Base-by-base conservation (phyloP, 2,329 filamentous ascomycete genomes). In the Aureobasidium sp. region DNA sequence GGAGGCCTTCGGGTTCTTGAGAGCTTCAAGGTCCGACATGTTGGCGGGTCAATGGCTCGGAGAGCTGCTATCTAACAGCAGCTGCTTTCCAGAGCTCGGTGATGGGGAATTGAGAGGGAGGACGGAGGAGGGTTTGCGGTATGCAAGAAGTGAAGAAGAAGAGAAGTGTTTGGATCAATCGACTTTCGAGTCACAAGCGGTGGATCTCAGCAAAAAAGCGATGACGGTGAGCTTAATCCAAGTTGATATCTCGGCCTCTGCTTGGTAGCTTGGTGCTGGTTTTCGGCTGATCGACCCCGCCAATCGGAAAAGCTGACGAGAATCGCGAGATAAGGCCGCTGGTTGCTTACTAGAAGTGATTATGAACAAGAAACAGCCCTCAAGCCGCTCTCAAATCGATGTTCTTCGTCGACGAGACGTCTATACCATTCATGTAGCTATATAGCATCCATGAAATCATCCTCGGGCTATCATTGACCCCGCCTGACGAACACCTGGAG, bases 1-100 rank as follows among this genome's bases (percentile, higher is more conserved):
- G 64, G 72, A 71, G 67, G 71, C 70, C 66, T 66, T 67, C 64
- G 69, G 68, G 68, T 71, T 72, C 67, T 75, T 71, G 63, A 68
- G 67, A 62, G 37, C 44, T 45, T 68, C 69, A 63, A 72, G 67
- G 61, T 70, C 66, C 54, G 72, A 66, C 73, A 76, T 75, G 64
- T 42, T 70, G 68, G 29, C 61, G 41, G n/a, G 36, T 55, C 59
- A 44, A 61, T 54, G 49, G 30, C 59, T 61, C 34, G 13, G 13
- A 42, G 37, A 54, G 49, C 59, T 53, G 59, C 50, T 36, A 30
- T 45, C 3, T 39, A 32, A 39, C 32, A 25, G 42, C 59, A 54
- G 41, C 50, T 37, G 59, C 48, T 48, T 42, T 49, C 57, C 45
- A 36, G 34, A 61, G 49, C 29, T 61, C 47, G 58, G 29, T 48